Base-by-base conservation (phyloP, 768 basidiomycete genomes). In the Boletus pseudopeckii region DNA sequence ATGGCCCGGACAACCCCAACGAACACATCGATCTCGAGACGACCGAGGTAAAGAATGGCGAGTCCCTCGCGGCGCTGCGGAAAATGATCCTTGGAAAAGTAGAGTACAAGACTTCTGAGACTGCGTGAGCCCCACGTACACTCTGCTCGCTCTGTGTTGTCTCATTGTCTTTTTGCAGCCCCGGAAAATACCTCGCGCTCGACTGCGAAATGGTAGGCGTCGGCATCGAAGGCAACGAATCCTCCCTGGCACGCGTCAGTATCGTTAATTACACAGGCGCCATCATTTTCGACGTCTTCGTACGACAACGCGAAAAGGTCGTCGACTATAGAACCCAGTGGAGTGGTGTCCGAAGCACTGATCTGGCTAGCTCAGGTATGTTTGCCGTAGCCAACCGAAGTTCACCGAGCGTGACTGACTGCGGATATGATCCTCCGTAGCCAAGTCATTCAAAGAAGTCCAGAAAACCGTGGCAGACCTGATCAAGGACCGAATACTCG, bases 241-340 rank as follows among this genome's bases (percentile, higher is more conserved):
- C 53, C 33, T 59, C 58, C 17, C 40, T 59, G 5, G 58, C 53
- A 14, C 53, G 58, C 7, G 57, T 60, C 26, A 55, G 52, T 47
- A 66, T 97, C 38, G 92, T 98, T 52, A 96, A 98, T 70, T 96
- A 84, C 66, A 75, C 90, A 55, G 96, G 96, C 0, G 83, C 78
- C 1, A 76, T 90, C 26, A 74, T 87, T 39, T 67, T 97, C 57
- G 95, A 98, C 63, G 87, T 80, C 46, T 94, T 92, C 59, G 96
- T 99, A 32, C 75, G 80, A 47, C 94, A 92, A 65, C 79, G 85
- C 46, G 94, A 97, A 68, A 79, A 80, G 14, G 93, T 98, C 10
- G 88, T 92, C 11, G 96, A 99, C 70, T 98, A 94, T 72, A 74
- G 94, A 52, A 99, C 97, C 1, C 80, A 86, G 72, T 93, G 82